A percentile compares a stretch with the other conserved stretches of the same genome.
Conservation (phyloP, 768 basidiomycete genomes). For the Rossbeevera mucosa region DNA sequence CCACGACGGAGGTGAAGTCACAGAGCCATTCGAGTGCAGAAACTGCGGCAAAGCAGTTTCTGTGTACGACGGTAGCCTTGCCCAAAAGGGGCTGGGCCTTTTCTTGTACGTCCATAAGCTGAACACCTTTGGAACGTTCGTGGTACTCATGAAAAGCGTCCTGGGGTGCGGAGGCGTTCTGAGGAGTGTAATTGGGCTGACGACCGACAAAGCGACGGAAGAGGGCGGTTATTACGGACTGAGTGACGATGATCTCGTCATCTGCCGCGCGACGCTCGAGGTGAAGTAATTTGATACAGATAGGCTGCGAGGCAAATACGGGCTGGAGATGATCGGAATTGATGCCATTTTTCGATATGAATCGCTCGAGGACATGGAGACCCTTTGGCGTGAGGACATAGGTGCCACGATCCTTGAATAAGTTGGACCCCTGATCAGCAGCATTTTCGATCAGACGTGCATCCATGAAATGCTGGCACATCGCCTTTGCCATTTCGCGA, state of each 20-base stretch:
- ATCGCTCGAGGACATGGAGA: slow-evolving; percentile 97
- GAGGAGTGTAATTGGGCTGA: slow-evolving; percentile 68
- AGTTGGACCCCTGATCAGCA: slow-evolving; percentile 77
- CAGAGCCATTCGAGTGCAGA: slow-evolving; percentile 94
- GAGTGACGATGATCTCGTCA: slow-evolving; percentile 96
- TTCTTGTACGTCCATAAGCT: slow-evolving; percentile 67
- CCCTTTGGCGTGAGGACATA: slow-evolving; percentile 97
- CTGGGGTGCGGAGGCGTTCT: slow-evolving; percentile 39
- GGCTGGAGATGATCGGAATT: slow-evolving; percentile 86
- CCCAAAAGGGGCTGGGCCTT: slow-evolving; percentile 53
- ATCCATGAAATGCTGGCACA: slow-evolving; percentile 99
- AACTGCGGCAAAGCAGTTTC: slow-evolving; percentile 80
- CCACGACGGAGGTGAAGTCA: slow-evolving; percentile 94
- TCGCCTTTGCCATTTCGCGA: slow-evolving; percentile 98
- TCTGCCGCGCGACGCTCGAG: slow-evolving; percentile 89
- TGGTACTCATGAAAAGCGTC: slow-evolving; percentile 73
- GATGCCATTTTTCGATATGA: slow-evolving; percentile 99
- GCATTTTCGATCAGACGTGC: slow-evolving; percentile 97
- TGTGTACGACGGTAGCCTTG: slow-evolving; percentile 43
- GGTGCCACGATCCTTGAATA: slow-evolving; percentile 97
- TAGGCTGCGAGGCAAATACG: slow-evolving; percentile 88
- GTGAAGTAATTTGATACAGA: slow-evolving; percentile 96
- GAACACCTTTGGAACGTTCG: slow-evolving; percentile 72
- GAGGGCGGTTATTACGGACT: slow-evolving; percentile 88
- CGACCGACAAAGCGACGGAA: slow-evolving; percentile 95